Evolutionary conservation across 2,329 filamentous ascomycete species (phyloP), one percentile per base, ranked within the genome.

Genomic region (Fusarium sp.): DNA sequence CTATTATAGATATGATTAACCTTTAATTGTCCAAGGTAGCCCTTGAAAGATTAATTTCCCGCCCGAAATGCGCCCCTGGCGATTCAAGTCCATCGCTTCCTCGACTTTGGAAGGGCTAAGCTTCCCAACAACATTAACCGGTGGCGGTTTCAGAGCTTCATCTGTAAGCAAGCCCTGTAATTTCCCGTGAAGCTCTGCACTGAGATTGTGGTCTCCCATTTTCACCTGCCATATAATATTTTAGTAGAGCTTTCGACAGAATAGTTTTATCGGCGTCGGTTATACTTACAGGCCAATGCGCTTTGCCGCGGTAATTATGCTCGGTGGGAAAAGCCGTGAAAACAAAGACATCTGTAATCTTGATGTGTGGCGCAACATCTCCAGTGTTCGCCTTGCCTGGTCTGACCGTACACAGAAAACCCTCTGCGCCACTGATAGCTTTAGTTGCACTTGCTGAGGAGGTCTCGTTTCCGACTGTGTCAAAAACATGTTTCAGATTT

Each of bases 301-400:
- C 75, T 72, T 29, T 52, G 1, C 64, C 61, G 4, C 68, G 67
- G 61, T 82, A 82, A 1, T 54, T 56, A 50, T 82, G 79, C 4
- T 81, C 76, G 10, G 80, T 80, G 5, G 80, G 60, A 37, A 83
- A 83, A 0, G 77, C 79, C 1, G 79, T 81, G 72, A 77, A 82
- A 1, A 83, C 80, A 13, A 83, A 67, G 0, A 83, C 80, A 69
- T 81, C 80, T 0, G 77, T 80, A 2, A 83, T 76, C 17, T 73
- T 75, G 1, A 77, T 72, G 1, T 71, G 64, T 7, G 68, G 47
- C 0, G 74, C 60, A 0, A 82, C 78, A 36, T 75, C 59, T 18
- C 80, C 72, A 0, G 79, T 83, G 48, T 80, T 75, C 0, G 73
- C 76, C 45, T 81, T 82, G 2, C 78, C 80, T 0, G 80, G 80